Evolutionary conservation across 345 rosid genomes (phyloP).

Genomic region (Lepidium aucheri): DNA sequence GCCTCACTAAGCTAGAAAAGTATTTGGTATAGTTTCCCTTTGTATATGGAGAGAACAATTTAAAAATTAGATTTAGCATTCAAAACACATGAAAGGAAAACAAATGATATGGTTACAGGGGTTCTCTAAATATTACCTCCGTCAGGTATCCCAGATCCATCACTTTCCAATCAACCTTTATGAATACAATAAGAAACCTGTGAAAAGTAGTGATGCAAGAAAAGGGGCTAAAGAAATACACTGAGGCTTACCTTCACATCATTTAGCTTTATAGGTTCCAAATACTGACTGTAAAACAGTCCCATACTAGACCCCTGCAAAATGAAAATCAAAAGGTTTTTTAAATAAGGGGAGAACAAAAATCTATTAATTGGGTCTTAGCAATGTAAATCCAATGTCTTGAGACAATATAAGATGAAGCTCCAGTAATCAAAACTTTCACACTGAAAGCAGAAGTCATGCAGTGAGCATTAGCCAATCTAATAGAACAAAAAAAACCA

Average conservation of each 20-base stretch:
- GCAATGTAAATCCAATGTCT: background rate
- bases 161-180: constrained; percentile 87
- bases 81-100: background rate
- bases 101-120: background rate
- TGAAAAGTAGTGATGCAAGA: background rate
- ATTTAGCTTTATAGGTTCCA: constrained; percentile 88
- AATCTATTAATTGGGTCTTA: background rate
- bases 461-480: background rate
- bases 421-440: background rate
- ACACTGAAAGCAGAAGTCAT: constrained; percentile 4
- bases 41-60: constrained; percentile 21
- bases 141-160: constrained; percentile 78
- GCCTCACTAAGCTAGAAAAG: constrained; percentile 57
- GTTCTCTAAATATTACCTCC: constrained; percentile 45
- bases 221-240: constrained; percentile 2
- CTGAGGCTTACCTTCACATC: constrained; percentile 52
- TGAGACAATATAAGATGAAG: constrained; percentile 3
- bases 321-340: background rate
- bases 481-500: background rate
- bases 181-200: constrained; percentile 13
- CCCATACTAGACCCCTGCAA: constrained; percentile 96
- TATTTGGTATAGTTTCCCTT: constrained; percentile 62
- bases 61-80: background rate
- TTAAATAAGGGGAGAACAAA: background rate
- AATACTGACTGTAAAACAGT: constrained; percentile 80